A percentile compares a stretch with the other conserved stretches of the same genome.
These are phyloP conservation scores for Colletotrichum phormii DNA, from an alignment of 2,329 filamentous ascomycete genomes.

Conservation along the genomic window DNA sequence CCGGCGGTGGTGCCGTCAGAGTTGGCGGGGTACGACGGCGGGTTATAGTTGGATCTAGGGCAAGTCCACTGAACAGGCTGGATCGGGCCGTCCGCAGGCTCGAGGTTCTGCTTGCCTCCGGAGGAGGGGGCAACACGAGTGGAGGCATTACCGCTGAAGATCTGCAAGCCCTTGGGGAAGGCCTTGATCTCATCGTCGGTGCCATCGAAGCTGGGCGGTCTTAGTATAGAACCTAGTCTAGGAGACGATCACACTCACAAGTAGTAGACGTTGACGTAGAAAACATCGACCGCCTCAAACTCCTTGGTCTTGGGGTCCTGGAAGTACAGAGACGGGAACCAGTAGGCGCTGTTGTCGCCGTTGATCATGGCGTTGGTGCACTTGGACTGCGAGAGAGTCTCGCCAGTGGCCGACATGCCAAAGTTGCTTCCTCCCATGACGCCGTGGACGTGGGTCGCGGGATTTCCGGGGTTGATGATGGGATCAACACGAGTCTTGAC, in stretches of 20 bases:
- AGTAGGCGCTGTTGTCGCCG: constrained; percentile 80
- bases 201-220: constrained; percentile 63
- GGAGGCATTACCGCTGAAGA: constrained; percentile 74
- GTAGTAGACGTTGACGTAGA: constrained; percentile 84
- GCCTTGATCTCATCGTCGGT: constrained; percentile 74
- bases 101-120: constrained; percentile 61
- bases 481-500: constrained; percentile 75
- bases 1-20: constrained; percentile 68
- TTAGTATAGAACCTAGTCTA: constrained; percentile 39
- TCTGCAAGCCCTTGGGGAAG: constrained; percentile 78
- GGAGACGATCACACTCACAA: constrained; percentile 57
- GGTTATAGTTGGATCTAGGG: constrained; percentile 61
- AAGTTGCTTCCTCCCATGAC: constrained; percentile 80
- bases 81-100: constrained; percentile 63
- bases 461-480: constrained; percentile 70
- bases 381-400: constrained; percentile 67
- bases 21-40: constrained; percentile 63
- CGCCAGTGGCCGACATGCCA: constrained; percentile 69
- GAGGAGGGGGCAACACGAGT: constrained; percentile 66
- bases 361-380: constrained; percentile 79
- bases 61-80: constrained; percentile 71
- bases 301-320: constrained; percentile 70
- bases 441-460: constrained; percentile 74
- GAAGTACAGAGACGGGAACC: constrained; percentile 80
- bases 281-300: constrained; percentile 74